A percentile compares a stretch with the other conserved stretches of the same genome.
Evolutionary conservation across 257 asterid genomes (phyloP).

Genomic region (Plantago major): DNA sequence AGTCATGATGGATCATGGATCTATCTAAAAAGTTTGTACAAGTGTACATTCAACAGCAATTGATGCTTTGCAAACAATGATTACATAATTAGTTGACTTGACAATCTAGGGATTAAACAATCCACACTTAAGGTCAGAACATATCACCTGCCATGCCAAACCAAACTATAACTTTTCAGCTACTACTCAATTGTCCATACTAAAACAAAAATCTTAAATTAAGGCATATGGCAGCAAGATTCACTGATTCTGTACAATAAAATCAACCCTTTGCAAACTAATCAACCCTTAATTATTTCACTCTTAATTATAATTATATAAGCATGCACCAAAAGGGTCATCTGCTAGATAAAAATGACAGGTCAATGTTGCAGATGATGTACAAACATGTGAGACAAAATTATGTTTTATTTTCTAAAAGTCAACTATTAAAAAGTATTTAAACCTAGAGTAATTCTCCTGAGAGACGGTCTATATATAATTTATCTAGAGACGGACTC

Average conservation of each 20-base stretch:
- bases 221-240: slow-evolving; percentile 20
- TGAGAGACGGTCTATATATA: no score
- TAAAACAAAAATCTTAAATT: no score
- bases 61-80: neutral
- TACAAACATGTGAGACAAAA: slow-evolving; percentile 23
- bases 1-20: no score
- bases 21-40: no score
- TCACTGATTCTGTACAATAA: slow-evolving; percentile 29
- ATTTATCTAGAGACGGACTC: no score
- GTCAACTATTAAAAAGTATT: slow-evolving; percentile 22
- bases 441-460: no score
- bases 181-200: no score
- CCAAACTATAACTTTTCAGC: slow-evolving; percentile 3
- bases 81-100: slow-evolving; percentile 15
- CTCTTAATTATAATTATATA: no score
- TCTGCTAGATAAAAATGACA: slow-evolving; percentile 30
- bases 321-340: neutral
- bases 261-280: slow-evolving; percentile 15
- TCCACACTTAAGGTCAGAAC: neutral
- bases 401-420: slow-evolving; percentile 4
- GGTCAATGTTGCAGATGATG: slow-evolving; percentile 25
- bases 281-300: neutral
- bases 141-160: slow-evolving; percentile 23
- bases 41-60: no score
- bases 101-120: slow-evolving; percentile 19